Conservation (phyloP, 371 early-diverging fungal species). For the Cladochytrium tenue region DNA sequence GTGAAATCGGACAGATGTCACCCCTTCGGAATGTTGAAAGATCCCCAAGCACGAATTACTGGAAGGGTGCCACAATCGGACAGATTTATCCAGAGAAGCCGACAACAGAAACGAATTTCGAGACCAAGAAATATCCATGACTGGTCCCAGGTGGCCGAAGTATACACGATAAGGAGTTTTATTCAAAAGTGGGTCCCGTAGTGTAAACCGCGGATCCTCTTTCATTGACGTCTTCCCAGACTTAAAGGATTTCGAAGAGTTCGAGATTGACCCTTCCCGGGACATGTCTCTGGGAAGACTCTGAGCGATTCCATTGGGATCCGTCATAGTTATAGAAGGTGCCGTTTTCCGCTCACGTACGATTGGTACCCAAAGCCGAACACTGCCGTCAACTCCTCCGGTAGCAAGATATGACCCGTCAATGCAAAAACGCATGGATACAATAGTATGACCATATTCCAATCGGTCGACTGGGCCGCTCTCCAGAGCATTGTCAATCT, state of each 20-base stretch:
- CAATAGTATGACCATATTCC: too few relatives aligned
- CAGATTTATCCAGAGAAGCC: constrained; percentile 82
- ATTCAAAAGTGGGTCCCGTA: constrained; percentile 55
- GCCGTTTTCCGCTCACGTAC: too few relatives aligned
- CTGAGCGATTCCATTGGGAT: too few relatives aligned
- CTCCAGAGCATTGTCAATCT: too few relatives aligned
- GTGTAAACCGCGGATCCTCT: background rate
- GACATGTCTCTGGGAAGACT: too few relatives aligned
- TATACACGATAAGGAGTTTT: constrained; percentile 67
- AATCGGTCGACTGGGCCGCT: too few relatives aligned
- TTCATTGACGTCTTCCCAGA: background rate
- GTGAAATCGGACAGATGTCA: constrained; percentile 79
- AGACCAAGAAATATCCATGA: constrained; percentile 85
- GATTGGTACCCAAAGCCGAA: constrained; percentile 82
- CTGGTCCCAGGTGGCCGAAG: constrained; percentile 68
- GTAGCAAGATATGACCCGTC: constrained; percentile 79
- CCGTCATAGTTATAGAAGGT: too few relatives aligned
- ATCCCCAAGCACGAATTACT: constrained; percentile 72
- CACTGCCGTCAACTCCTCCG: constrained; percentile 71
- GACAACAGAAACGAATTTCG: constrained; percentile 77
- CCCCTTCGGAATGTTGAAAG: constrained; percentile 76
- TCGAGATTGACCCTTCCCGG: too few relatives aligned
- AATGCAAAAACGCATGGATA: constrained; percentile 70
- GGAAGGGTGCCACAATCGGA: constrained; percentile 82
- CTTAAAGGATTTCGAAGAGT: background rate